Conservation (phyloP, 2,329 filamentous ascomycete genomes). For the Penicillium sp. region DNA sequence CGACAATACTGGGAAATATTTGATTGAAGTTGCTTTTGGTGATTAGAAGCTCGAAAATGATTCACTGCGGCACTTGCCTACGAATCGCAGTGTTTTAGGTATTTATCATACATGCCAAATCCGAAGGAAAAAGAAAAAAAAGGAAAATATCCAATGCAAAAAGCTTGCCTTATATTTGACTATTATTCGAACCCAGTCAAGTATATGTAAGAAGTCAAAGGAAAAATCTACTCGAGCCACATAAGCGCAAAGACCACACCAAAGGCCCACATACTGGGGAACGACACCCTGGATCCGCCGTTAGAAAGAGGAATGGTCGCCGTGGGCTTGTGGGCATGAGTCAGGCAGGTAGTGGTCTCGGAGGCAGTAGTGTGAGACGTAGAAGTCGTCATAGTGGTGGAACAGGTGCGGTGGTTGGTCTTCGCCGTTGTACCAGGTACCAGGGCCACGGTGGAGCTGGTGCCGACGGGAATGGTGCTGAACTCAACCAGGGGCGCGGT, state of each 20-base stretch:
- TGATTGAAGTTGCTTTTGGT: no score
- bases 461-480: slow-evolving; percentile 29
- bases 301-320: background rate
- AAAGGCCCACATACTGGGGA: slow-evolving; percentile 4
- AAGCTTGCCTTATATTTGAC: background rate
- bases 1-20: no score
- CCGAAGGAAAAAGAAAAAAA: no score
- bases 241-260: background rate
- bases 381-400: background rate
- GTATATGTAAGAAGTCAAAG: background rate
- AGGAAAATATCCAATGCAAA: no score
- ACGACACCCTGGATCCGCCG: background rate
- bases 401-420: background rate
- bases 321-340: slow-evolving; percentile 1
- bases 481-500: slow-evolving; percentile 46
- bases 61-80: no score
- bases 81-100: no score
- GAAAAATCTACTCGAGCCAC: background rate
- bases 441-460: slow-evolving; percentile 16
- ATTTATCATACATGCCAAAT: no score
- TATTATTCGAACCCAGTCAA: background rate
- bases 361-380: background rate
- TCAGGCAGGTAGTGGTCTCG: background rate
- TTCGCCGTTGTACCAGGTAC: background rate
- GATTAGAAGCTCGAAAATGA: no score